Percentiles rank a stretch among this genome's conserved stretches.
These are phyloP conservation scores for Botrytis paeoniae DNA, from an alignment of 2,329 filamentous ascomycete genomes.

Conservation along the genomic window DNA sequence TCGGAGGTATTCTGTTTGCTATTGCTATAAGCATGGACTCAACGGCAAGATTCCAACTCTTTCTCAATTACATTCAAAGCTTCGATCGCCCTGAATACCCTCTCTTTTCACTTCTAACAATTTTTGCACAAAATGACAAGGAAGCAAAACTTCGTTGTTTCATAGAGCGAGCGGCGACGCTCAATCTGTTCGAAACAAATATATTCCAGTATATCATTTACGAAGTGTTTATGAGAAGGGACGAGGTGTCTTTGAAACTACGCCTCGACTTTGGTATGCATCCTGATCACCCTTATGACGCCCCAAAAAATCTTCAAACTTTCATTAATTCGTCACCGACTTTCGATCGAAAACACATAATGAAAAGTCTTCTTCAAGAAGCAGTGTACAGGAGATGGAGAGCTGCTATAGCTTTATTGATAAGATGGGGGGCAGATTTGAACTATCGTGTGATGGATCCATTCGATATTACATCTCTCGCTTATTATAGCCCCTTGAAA, in stretches of 20 bases:
- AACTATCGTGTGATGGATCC: not conserved
- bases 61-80: rapidly evolving
- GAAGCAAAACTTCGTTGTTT: not conserved
- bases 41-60: not conserved
- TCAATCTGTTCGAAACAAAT: not conserved
- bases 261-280: not conserved
- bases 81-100: not conserved
- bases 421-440: not conserved
- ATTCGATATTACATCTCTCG: not conserved
- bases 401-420: not conserved
- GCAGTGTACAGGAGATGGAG: not conserved
- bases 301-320: too few relatives aligned
- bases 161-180: not conserved
- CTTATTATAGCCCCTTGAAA: not conserved
- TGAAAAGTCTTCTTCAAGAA: not conserved
- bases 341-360: too few relatives aligned
- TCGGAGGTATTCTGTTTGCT: not conserved
- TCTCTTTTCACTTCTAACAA: rapidly evolving
- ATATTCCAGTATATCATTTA: not conserved
- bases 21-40: not conserved
- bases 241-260: not conserved
- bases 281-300: not conserved
- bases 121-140: not conserved
- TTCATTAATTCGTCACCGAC: too few relatives aligned
- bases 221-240: not conserved